Evolutionary conservation across 345 rosid genomes (phyloP).

Genomic region (Camelina neglecta): DNA sequence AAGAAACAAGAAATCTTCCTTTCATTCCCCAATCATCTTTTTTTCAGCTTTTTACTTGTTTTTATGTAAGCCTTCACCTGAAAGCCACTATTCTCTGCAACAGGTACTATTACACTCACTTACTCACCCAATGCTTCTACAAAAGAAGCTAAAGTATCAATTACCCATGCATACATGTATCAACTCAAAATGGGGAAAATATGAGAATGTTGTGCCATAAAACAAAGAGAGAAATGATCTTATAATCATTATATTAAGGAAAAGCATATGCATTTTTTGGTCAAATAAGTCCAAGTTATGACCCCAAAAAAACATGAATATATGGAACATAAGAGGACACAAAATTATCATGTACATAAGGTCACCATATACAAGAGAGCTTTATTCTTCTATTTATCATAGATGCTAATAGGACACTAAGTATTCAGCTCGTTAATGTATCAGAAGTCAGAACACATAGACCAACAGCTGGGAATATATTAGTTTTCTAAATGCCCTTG

Average conservation of each 20-base stretch:
- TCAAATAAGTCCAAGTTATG: constrained; percentile 16
- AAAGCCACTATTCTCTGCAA: constrained; percentile 43
- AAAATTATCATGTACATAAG: constrained; percentile 3
- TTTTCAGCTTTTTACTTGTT: constrained; percentile 47
- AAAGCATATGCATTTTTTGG: constrained; percentile 18
- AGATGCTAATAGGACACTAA: neutral
- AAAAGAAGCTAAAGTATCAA: constrained; percentile 36
- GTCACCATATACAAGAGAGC: neutral
- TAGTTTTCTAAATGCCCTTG: constrained; percentile 16
- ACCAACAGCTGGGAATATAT: constrained; percentile 2
- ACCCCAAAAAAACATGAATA: neutral
- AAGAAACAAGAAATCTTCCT: constrained; percentile 48
- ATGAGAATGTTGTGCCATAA: constrained; percentile 20
- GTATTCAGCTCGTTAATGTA: neutral
- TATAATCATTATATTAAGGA: constrained; percentile 34
- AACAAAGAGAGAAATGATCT: constrained; percentile 36
- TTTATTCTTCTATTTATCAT: constrained; percentile 2
- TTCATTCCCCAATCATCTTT: constrained; percentile 52
- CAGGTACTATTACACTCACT: constrained; percentile 40
- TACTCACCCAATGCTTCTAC: constrained; percentile 40
- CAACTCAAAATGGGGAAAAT: constrained; percentile 14
- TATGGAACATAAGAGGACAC: neutral
- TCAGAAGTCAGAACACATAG: constrained; percentile 2
- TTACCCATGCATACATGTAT: constrained; percentile 38
- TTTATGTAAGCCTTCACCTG: constrained; percentile 46